Evolutionary conservation across 192 early-diverging fungal genomes (phyloP).

Genomic region (Geranomyces variabilis): DNA sequence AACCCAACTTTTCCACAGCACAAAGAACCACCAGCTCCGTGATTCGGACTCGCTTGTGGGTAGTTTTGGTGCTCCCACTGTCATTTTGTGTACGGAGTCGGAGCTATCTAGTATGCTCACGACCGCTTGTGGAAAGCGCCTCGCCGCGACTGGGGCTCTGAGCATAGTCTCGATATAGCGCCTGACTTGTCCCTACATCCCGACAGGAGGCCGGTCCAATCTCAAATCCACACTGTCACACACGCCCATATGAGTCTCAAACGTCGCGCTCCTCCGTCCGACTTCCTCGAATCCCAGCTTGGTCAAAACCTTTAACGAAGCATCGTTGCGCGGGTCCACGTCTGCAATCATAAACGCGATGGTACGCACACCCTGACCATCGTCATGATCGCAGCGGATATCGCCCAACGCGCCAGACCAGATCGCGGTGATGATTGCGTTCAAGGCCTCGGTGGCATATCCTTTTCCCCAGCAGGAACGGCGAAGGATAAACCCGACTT

Average conservation of each 20-base stretch:
- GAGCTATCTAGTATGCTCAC: no score
- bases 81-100: no score
- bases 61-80: no score
- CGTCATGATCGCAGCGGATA: conserved; percentile 5
- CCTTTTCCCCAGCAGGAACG: conserved; percentile 3
- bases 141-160: no score
- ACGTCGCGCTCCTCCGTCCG: not conserved
- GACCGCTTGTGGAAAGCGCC: no score
- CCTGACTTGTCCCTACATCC: no score
- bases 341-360: not conserved
- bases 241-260: not conserved
- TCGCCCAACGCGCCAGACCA: conserved; percentile 6
- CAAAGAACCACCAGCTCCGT: not conserved
- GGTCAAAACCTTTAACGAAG: not conserved
- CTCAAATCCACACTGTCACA: conserved; percentile 8
- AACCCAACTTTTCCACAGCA: not conserved
- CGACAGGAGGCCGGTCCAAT: not conserved
- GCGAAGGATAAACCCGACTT: conserved; percentile 11
- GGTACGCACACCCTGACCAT: not conserved
- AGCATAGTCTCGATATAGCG: no score
- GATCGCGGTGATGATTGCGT: not conserved
- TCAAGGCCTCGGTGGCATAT: conserved; percentile 5
- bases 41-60: no score
- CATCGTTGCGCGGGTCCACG: conserved; percentile 7
- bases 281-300: conserved; percentile 5